These are phyloP conservation scores for Gnaphalium uliginosum DNA, from an alignment of 129 eudicot genomes.

Conservation along the genomic window DNA sequence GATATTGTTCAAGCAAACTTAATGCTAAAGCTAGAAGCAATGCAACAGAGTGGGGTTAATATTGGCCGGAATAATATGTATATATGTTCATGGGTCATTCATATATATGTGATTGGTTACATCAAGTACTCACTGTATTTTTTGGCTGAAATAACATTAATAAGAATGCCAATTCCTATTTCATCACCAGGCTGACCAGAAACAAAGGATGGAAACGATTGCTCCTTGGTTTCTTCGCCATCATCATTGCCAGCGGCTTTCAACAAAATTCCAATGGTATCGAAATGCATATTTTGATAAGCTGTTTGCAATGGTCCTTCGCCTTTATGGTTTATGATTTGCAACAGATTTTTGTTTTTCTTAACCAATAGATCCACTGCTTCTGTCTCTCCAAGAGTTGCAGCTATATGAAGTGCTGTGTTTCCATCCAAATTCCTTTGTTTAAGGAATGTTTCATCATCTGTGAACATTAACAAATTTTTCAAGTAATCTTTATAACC, in stretches of 20 bases:
- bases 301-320: slow-evolving; percentile 5
- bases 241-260: not conserved
- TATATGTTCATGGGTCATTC: not conserved
- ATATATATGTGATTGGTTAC: too few relatives aligned
- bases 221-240: not conserved
- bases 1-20: not conserved
- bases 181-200: not conserved
- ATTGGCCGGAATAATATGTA: not conserved
- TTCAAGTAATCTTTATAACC: not conserved
- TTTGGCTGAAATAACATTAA: not conserved
- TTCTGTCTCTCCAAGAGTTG: slow-evolving; percentile 1
- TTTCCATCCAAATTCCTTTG: not conserved
- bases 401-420: slow-evolving; percentile 18
- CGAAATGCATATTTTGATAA: not conserved
- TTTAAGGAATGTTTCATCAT: not conserved
- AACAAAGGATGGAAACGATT: not conserved
- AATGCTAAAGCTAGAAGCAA: slow-evolving; percentile 15
- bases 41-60: not conserved
- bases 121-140: not conserved
- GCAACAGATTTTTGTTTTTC: not conserved
- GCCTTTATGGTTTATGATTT: not conserved
- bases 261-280: not conserved
- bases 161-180: not conserved
- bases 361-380: slow-evolving; percentile 8
- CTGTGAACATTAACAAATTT: not conserved